Base-by-base conservation (phyloP, 2,329 filamentous ascomycete species). In the Sphaerulina musiva region DNA sequence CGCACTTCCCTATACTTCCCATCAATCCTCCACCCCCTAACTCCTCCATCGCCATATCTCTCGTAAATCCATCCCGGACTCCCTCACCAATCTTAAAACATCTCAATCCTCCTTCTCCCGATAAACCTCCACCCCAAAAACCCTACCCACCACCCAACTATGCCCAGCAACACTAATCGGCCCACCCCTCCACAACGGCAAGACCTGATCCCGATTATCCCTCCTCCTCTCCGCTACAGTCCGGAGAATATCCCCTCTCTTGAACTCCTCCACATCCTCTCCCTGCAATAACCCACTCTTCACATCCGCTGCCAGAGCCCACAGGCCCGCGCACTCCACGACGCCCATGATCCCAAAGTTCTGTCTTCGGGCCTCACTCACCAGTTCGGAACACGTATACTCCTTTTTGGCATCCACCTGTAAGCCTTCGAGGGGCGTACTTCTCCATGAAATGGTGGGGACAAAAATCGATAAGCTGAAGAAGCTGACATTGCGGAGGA, bases 181-280 rank as follows among this genome's bases (percentile, higher is more conserved):
- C 23, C 69, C 69, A 26, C 69, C 69, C 38, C 69, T 66, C 61
- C 61, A 69, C 6, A 70, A 54, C 32, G 69, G 69, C 62, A 71
- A 46, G 8, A 71, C 68, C 57, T 71, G 64, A 20, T 38, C 34
- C 6, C 57, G 56, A 49, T 66, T 58, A 12, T 59, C 59, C 58
- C 59, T 66, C 53, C 68, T 62, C 55, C 68, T 62, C 53, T 44
- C 50, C 48, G 64, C 66, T 31, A 70, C 42, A 39, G 51, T 53
- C 52, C 61, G 58, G 47, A 69, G 64, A 41, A 70, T 39, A 43
- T 58, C 64, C 5, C 69, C 69, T 48, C 57, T 46, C 48, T 69
- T 64, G 51, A 69, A 70, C 6, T 54, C 55, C 42, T 65, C 63
- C 31, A 71, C 64, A 55, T 71, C 69, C 45, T 52, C 58, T 0